These are phyloP conservation scores for Papiliotrema laurentii DNA, from an alignment of 1,284 basidiomycete genomes.

Conservation along the genomic window DNA sequence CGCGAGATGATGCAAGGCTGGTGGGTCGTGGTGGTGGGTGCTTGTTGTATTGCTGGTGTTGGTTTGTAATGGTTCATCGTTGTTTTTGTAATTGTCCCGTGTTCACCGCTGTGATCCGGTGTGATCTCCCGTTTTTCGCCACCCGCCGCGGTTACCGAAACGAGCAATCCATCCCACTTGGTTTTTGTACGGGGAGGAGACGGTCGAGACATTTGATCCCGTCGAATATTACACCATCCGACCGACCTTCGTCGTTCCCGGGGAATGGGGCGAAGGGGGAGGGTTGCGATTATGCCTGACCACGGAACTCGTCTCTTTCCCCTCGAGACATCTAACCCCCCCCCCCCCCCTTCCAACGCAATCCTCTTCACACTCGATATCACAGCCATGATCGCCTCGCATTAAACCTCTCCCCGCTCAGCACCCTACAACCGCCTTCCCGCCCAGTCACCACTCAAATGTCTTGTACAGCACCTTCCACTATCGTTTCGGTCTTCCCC, in stretches of 20 bases:
- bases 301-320: neutral
- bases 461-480: neutral
- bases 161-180: too few relatives aligned
- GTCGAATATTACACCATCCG: neutral
- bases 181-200: too few relatives aligned
- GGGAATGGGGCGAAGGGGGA: neutral
- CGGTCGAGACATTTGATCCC: too few relatives aligned
- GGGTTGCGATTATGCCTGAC: too few relatives aligned
- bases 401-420: neutral
- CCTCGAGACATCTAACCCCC: neutral
- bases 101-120: too few relatives aligned
- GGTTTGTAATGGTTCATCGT: too few relatives aligned
- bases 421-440: neutral
- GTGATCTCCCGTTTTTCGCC: too few relatives aligned
- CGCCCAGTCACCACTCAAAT: neutral
- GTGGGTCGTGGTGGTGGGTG: too few relatives aligned
- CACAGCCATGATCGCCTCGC: neutral
- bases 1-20: neutral
- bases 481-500: neutral
- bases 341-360: neutral
- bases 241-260: neutral
- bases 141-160: too few relatives aligned
- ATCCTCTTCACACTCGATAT: neutral
- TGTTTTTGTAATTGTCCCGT: too few relatives aligned
- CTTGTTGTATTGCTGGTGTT: too few relatives aligned